Evolutionary conservation across 495 filamentous ascomycete species (phyloP).

Genomic region (Pseudotulostoma volvatum): DNA sequence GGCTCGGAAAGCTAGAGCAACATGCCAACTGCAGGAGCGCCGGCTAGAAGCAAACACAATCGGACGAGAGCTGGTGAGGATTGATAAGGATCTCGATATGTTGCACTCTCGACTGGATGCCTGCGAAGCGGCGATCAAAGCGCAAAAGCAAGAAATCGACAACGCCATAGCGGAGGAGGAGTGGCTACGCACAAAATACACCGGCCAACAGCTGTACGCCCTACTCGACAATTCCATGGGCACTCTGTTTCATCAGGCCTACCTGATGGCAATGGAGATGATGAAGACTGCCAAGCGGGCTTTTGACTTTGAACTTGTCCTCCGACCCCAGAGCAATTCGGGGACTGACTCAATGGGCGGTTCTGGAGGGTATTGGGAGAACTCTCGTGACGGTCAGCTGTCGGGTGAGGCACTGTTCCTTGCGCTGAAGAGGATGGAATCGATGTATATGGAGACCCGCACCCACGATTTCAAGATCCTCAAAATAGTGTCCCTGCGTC

Average conservation of each 20-base stretch:
- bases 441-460: conserved; percentile 8
- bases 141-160: conserved; percentile 7
- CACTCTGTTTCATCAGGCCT: conserved; percentile 8
- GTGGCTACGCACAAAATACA: conserved; percentile 17
- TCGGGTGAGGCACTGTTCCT: conserved; percentile 11
- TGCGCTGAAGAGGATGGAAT: conserved; percentile 13
- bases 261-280: conserved; percentile 7
- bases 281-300: conserved; percentile 10
- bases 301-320: conserved; percentile 8
- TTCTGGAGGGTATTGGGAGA: too few relatives aligned
- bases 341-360: too few relatives aligned
- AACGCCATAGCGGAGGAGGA: conserved; percentile 5
- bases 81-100: too few relatives aligned
- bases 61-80: conserved; percentile 15
- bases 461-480: conserved; percentile 19
- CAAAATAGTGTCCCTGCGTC: conserved; percentile 19
- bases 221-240: conserved; percentile 9
- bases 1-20: background rate
- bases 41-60: conserved; percentile 11
- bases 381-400: conserved; percentile 13
- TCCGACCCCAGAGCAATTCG: too few relatives aligned
- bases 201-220: conserved; percentile 14
- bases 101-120: too few relatives aligned
- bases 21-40: conserved; percentile 14
- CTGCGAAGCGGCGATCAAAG: too few relatives aligned